A percentile compares a stretch with the other conserved stretches of the same genome.
Conservation (phyloP, 352 stramenopile species). For the Pythium grandisporangium region DNA sequence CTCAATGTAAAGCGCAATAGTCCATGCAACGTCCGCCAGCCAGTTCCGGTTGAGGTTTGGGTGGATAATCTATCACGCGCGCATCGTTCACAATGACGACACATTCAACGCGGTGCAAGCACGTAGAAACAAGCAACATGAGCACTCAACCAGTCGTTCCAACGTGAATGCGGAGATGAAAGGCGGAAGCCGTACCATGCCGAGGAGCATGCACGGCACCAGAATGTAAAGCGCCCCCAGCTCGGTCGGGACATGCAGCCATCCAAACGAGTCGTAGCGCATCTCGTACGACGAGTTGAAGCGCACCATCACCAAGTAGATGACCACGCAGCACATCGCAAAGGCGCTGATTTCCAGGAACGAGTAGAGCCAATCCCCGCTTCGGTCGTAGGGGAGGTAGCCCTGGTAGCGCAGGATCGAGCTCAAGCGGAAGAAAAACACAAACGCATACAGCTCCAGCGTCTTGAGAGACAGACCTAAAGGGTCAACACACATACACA, state of each 20-base stretch:
- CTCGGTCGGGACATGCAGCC: constrained; percentile 79
- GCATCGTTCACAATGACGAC: too few relatives aligned
- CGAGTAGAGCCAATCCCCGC: constrained; percentile 97
- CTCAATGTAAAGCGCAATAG: constrained; percentile 98
- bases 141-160: too few relatives aligned
- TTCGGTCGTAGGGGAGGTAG: constrained; percentile 91
- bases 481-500: not conserved
- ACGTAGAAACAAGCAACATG: too few relatives aligned
- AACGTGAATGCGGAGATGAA: too few relatives aligned
- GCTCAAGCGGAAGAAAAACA: constrained; percentile 96
- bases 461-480: constrained; percentile 94
- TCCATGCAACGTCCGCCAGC: constrained; percentile 95
- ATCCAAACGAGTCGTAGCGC: constrained; percentile 94
- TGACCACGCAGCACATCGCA: constrained; percentile 79
- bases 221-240: constrained; percentile 79
- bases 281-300: constrained; percentile 96
- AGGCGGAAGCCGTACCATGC: constrained; percentile 62
- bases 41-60: constrained; percentile 95
- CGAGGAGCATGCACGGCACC: constrained; percentile 82
- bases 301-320: constrained; percentile 87
- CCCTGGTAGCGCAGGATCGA: constrained; percentile 97
- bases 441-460: constrained; percentile 93
- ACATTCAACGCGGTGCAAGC: too few relatives aligned
- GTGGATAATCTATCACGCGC: constrained; percentile 96
- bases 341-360: constrained; percentile 92